Conservation (phyloP, 352 stramenopile species). For the Phytopythium kandeliae region DNA sequence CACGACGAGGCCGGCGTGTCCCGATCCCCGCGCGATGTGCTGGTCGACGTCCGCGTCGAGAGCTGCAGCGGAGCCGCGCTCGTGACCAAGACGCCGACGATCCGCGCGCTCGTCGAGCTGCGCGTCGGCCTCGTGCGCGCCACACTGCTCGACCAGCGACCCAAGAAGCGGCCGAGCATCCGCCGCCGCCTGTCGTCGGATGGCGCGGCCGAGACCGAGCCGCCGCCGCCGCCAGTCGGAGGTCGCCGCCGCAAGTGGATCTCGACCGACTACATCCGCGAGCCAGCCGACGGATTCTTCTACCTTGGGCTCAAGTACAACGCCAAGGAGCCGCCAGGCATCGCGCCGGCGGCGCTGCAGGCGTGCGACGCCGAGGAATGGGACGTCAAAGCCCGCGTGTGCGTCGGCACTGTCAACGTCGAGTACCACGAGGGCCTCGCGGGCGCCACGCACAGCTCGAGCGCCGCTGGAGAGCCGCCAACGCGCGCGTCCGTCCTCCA, state of each 20-base stretch:
- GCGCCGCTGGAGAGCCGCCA: not conserved
- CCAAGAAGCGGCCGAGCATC: not conserved
- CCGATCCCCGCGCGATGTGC: constrained; percentile 10
- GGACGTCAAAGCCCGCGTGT: constrained; percentile 58
- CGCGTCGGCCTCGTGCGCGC: constrained; percentile 46
- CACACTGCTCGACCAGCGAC: constrained; percentile 17
- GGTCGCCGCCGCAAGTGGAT: constrained; percentile 37
- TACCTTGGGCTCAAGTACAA: constrained; percentile 69
- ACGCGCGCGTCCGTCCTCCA: constrained; percentile 36
- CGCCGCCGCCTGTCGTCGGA: not conserved
- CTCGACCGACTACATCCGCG: constrained; percentile 58
- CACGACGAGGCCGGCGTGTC: constrained; percentile 4
- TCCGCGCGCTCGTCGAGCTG: constrained; percentile 47
- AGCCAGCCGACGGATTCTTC: constrained; percentile 57
- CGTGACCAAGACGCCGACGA: constrained; percentile 17
- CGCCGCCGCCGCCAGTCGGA: not conserved
- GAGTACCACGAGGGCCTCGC: constrained; percentile 41
- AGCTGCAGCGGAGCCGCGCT: constrained; percentile 42
- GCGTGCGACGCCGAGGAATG: constrained; percentile 21
- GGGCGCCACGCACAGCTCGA: not conserved
- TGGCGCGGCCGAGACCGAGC: not conserved
- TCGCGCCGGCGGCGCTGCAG: constrained; percentile 1
- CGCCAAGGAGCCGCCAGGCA: constrained; percentile 4
- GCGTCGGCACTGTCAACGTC: constrained; percentile 46
- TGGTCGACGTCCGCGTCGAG: constrained; percentile 39